These are phyloP conservation scores for Setaria viridis DNA, from an alignment of 202 grass and related monocot species.

Conservation along the genomic window DNA sequence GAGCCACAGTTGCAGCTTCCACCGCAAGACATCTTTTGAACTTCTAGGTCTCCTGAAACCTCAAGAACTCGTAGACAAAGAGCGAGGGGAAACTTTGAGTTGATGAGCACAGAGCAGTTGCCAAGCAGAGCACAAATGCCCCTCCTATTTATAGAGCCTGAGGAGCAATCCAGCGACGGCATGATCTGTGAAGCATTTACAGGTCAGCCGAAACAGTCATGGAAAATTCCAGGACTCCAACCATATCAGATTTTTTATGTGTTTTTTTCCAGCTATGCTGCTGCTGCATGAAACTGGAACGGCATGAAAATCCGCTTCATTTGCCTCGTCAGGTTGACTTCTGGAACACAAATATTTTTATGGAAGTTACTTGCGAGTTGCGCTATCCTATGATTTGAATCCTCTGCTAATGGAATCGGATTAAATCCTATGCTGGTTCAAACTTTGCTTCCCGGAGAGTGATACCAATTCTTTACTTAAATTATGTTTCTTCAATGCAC, in stretches of 20 bases:
- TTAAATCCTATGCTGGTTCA: neutral
- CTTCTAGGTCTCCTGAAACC: neutral
- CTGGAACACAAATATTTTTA: neutral
- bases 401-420: neutral
- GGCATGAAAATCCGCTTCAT: neutral
- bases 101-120: neutral
- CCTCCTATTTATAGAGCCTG: conserved; percentile 34
- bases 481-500: neutral
- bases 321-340: neutral
- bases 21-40: conserved; percentile 45
- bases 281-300: neutral
- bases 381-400: neutral
- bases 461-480: neutral
- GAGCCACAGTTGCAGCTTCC: conserved; percentile 46
- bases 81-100: neutral
- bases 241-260: neutral
- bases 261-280: neutral
- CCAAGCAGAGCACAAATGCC: neutral
- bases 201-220: neutral
- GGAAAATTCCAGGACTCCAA: neutral
- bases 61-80: neutral
- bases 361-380: neutral
- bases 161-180: neutral
- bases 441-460: neutral
- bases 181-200: neutral